phyloP scores from a whole-genome alignment of 768 basidiomycete species.

The Termitomyces sp. region DNA sequence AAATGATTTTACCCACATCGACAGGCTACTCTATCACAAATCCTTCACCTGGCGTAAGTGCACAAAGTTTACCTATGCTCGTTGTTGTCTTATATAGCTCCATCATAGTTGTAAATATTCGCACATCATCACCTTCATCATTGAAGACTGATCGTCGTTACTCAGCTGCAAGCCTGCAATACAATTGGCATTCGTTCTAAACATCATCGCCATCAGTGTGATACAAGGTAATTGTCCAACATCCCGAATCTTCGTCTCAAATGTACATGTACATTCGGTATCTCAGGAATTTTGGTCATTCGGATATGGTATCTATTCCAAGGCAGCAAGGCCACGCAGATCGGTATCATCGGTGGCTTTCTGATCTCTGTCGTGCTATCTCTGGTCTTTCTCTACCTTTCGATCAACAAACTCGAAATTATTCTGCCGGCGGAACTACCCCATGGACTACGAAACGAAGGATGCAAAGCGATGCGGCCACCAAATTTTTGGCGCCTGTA shows the following conservation, averaged over 20 bases:
- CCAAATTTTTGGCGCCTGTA: slow-evolving; percentile 33
- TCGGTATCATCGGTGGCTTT: slow-evolving; percentile 29
- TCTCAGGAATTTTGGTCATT: slow-evolving; percentile 35
- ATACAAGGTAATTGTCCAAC: slow-evolving; percentile 30
- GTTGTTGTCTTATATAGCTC: background rate
- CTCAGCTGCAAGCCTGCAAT: slow-evolving; percentile 29
- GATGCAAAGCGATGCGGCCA: slow-evolving; percentile 34
- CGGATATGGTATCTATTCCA: slow-evolving; percentile 44
- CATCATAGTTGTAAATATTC: slow-evolving; percentile 22
- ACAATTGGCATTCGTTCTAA: slow-evolving; percentile 24
- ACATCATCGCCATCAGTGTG: slow-evolving; percentile 28
- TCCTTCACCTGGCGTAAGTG: slow-evolving; percentile 26
- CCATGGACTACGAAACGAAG: slow-evolving; percentile 18
- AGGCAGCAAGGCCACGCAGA: slow-evolving; percentile 24
- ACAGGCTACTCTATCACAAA: slow-evolving; percentile 25
- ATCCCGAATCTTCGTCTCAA: background rate
- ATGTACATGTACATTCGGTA: background rate
- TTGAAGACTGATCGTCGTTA: slow-evolving; percentile 3
- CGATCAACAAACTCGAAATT: slow-evolving; percentile 19
- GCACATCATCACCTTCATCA: background rate
- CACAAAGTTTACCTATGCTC: background rate
- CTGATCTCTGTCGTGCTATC: slow-evolving; percentile 27
- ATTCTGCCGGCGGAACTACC: slow-evolving; percentile 6
- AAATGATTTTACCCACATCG: background rate
- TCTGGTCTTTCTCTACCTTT: slow-evolving; percentile 28